Evolutionary conservation across 2,329 filamentous ascomycete species (phyloP), one percentile per base, ranked within the genome.

Genomic region (Chrysoporthe puriensis): DNA sequence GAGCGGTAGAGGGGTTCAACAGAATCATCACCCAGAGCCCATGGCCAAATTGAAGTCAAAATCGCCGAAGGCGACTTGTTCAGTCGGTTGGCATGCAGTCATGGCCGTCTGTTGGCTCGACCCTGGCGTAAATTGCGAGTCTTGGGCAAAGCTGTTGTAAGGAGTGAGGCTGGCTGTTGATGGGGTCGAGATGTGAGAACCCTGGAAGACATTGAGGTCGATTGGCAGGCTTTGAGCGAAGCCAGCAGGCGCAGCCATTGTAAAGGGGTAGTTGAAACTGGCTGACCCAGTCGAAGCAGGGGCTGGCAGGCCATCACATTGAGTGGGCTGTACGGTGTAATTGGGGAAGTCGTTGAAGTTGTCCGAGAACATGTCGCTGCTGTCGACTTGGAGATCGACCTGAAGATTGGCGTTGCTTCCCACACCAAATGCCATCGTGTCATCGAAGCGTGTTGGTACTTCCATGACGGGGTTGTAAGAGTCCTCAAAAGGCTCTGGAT

Each of bases 91-190:
- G 48, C 6, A 34, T 14, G 67, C 50, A 13, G 50, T 9, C 44
- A 64, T 32, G 21, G 50, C 36, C n/a, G 58, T 50, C 2, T 43
- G 60, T n/a, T 68, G 68, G 21, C 36, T 44, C 7, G 61, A 50
- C 26, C 21, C 46, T 26, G 66, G 68, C 7, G 63, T 54, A 46
- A 63, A 67, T n/a, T 63, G 62, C 13, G 71, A 66, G 16, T 52
- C 57, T 9, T 72, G 70, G 9, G 62, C 62, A 52, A 70, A 74
- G 16, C 70, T 59, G 21, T 63, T 71, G 57, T 62, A 62, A 5
- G 72, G 72, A 6, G 72, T 75, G 62, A 76, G 63, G 18, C 74
- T 75, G 4, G 72, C 71, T 3, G 70, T 71, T 13, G 74, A 73
- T 7, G 74, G 73, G 1, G 74, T 75, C 0, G 57, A 73, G 36